Base-by-base conservation (phyloP, 805 yeast species). In the Helenozyma rhizophorensis region DNA sequence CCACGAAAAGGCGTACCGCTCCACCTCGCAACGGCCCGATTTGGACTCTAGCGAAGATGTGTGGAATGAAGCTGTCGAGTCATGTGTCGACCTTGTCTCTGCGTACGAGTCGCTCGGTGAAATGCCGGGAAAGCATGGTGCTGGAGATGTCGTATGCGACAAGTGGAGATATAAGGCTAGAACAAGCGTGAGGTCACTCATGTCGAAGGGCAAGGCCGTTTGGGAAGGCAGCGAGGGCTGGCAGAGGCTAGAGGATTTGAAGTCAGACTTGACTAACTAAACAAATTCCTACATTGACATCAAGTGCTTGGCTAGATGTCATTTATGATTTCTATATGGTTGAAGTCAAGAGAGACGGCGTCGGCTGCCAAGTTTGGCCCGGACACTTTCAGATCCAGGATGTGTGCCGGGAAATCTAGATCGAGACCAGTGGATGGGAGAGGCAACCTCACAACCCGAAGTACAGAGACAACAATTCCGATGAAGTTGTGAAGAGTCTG, bases 61-160 rank as follows among this genome's bases (percentile, higher is more conserved):
- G 0, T 89, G 95, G 95, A 72, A 75, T 41, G 80, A 76, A 22
- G 86, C 95, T 0, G 88, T 85, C 4, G 89, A 80, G 14, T 73
- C 83, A 1, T 83, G 95, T 52, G 58, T 64, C 21, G 95, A 88
- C 40, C 66, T 90, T 35, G 79, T 83, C 2, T 83, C 93, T 25
- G 90, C 96, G 1, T 90, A 88, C 54, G 88, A 81, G 51, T 80
- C 84, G 3, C 69, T 85, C 21, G 97, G 97, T n/a, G 93, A 83
- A 37, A 57, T 76, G 45, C 83, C 84, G 9, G 94, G 94, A 6
- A 80, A 76, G 48, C 73, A 80, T 50, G 83, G 82, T 15, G 88
- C 86, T 2, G 94, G 81, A 14, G 86, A 83, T 53, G 45, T 81
- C n/a, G 94, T 89, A 8, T 88, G 96, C 56, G 78, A 80, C 51